phyloP scores from a whole-genome alignment of 2,329 filamentous ascomycete genomes.

The Xylariaceae sp. region DNA sequence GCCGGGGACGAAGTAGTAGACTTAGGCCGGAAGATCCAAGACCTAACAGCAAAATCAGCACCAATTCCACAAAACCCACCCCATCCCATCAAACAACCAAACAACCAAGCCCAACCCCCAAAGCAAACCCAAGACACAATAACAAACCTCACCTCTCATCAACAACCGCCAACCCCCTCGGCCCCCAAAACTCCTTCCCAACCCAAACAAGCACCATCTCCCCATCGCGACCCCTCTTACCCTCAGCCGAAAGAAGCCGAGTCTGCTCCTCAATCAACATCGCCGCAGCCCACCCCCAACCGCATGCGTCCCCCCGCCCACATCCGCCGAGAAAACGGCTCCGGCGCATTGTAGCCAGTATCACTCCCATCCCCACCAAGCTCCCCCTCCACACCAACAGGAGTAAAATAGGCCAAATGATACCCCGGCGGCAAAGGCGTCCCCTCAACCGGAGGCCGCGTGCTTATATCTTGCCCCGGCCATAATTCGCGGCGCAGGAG shows the following conservation, averaged over 20 bases:
- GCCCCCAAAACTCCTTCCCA: conserved; percentile 55
- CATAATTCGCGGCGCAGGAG: conserved; percentile 47
- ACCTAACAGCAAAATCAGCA: conserved; percentile 23
- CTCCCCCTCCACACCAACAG: conserved; percentile 48
- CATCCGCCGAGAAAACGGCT: conserved; percentile 61
- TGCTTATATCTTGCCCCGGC: conserved; percentile 35
- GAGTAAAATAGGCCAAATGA: conserved; percentile 62
- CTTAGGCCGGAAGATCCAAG: conserved; percentile 44
- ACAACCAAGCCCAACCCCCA: background rate
- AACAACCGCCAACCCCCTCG: conserved; percentile 47
- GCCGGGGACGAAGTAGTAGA: conserved; percentile 24
- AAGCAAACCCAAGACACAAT: background rate
- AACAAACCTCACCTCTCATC: conserved; percentile 50
- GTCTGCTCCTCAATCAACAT: conserved; percentile 48
- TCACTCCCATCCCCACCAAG: conserved; percentile 60
- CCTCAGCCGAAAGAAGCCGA: conserved; percentile 47
- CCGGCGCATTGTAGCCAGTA: conserved; percentile 53
- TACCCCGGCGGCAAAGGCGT: conserved; percentile 52
- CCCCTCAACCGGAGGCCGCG: background rate
- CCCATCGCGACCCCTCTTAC: conserved; percentile 52
- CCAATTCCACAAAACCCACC: background rate
- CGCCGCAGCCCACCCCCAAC: conserved; percentile 34
- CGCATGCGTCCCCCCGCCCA: conserved; percentile 61
- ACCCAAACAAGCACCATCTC: conserved; percentile 64
- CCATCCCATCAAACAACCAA: background rate